Conservation (phyloP, 2,329 filamentous ascomycete species). For the Ophiostoma novo-ulmi region DNA sequence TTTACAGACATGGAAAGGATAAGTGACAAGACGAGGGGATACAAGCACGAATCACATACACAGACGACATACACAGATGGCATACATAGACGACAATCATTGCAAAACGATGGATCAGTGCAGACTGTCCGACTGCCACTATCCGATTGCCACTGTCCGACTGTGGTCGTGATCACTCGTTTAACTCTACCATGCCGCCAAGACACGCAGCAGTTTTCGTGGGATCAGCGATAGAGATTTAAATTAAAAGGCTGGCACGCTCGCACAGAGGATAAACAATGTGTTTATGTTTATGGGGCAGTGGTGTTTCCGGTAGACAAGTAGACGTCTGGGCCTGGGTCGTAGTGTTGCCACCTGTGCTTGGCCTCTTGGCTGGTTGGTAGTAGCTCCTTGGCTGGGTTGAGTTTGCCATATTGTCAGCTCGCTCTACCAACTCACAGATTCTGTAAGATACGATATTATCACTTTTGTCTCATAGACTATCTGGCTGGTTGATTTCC, state of each 20-base stretch:
- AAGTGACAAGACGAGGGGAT: background rate
- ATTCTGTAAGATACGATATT: no score
- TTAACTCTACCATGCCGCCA: conserved; percentile 11
- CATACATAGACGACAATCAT: background rate
- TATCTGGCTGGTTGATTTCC: background rate
- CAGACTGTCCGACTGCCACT: background rate
- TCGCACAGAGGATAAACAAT: background rate
- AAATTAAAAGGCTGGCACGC: background rate
- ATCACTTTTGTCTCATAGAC: background rate
- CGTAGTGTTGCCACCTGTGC: conserved; percentile 11
- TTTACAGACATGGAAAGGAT: background rate
- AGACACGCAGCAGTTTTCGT: background rate
- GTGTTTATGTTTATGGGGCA: no score
- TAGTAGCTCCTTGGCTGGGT: conserved; percentile 14
- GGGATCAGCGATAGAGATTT: background rate
- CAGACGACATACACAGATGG: background rate
- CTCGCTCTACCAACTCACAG: no score
- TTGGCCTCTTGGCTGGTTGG: conserved; percentile 15
- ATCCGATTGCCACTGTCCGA: no score
- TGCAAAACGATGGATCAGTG: background rate
- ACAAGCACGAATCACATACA: background rate
- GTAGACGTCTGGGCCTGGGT: background rate
- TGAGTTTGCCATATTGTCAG: background rate
- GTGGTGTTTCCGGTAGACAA: background rate
- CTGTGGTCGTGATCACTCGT: background rate